Conservation (phyloP, 805 yeast genomes). For the Starmerella apis region DNA sequence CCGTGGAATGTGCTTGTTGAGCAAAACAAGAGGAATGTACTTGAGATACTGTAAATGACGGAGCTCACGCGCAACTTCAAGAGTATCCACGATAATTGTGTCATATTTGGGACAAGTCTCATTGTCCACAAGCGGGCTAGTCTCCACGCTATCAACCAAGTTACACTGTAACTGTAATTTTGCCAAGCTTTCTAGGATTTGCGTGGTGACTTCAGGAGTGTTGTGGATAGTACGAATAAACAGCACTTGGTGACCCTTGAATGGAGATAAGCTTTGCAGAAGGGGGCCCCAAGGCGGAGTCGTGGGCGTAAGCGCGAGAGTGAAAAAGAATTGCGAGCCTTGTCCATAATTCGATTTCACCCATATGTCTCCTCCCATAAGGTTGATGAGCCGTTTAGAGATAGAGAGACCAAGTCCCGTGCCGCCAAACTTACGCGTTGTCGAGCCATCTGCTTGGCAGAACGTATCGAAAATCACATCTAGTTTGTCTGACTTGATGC, state of each 20-base stretch:
- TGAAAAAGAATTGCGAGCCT: constrained; percentile 76
- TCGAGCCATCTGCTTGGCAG: constrained; percentile 90
- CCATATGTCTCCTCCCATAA: constrained; percentile 94
- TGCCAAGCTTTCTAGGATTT: constrained; percentile 42
- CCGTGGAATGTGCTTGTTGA: constrained; percentile 65
- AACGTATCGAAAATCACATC: constrained; percentile 81
- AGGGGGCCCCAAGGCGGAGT: constrained; percentile 49
- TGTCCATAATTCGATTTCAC: constrained; percentile 68
- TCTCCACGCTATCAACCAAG: constrained; percentile 44
- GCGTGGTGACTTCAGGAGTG: constrained; percentile 40
- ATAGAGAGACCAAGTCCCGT: constrained; percentile 83
- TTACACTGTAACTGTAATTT: constrained; percentile 53
- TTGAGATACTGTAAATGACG: constrained; percentile 66
- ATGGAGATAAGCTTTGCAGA: constrained; percentile 60
- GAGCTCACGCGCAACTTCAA: constrained; percentile 61
- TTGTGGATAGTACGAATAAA: constrained; percentile 56
- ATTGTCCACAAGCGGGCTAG: constrained; percentile 41
- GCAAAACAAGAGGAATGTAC: constrained; percentile 70
- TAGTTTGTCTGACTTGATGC: constrained; percentile 73
- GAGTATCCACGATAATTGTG: constrained; percentile 70
- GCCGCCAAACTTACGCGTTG: constrained; percentile 87
- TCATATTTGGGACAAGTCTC: constrained; percentile 46
- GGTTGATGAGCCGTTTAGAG: constrained; percentile 73
- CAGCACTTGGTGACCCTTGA: constrained; percentile 56
- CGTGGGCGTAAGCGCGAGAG: constrained; percentile 69